A percentile compares a stretch with the other conserved stretches of the same genome.
These are phyloP conservation scores for Bonnemaisonia californica DNA, from an alignment of 31 red algal genomes.

Conservation along the genomic window DNA sequence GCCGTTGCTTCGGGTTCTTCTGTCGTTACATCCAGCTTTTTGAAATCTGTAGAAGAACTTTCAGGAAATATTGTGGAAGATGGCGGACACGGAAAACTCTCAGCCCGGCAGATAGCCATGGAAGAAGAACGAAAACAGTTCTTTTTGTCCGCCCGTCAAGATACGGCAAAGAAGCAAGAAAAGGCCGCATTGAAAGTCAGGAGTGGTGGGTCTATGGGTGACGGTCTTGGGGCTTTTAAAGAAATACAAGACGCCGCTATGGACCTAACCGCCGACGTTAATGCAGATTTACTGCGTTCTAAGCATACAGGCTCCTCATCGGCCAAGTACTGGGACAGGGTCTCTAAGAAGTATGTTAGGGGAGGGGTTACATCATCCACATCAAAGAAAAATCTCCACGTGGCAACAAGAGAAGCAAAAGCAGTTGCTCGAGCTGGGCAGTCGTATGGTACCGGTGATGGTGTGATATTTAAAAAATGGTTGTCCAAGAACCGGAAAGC, in stretches of 20 bases:
- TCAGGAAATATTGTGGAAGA: not conserved
- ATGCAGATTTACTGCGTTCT: conserved; percentile 65
- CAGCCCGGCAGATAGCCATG: conserved; percentile 43
- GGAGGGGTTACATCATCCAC: conserved; percentile 60
- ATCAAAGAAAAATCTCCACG: conserved; percentile 71
- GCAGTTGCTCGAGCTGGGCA: conserved; percentile 42
- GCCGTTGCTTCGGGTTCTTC: not conserved
- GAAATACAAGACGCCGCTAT: conserved; percentile 72
- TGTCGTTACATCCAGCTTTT: not conserved
- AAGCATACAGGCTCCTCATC: conserved; percentile 56
- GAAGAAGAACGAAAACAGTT: conserved; percentile 63
- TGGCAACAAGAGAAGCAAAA: conserved; percentile 59
- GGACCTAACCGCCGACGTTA: conserved; percentile 74
- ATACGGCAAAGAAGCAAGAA: conserved; percentile 7
- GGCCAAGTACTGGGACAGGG: conserved; percentile 83
- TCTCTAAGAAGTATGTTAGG: conserved; percentile 73
- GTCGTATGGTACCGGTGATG: conserved; percentile 63
- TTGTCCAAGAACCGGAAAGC: conserved; percentile 63
- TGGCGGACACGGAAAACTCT: conserved; percentile 1
- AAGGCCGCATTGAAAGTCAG: conserved; percentile 34
- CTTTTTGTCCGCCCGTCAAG: conserved; percentile 47
- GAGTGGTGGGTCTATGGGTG: conserved; percentile 43
- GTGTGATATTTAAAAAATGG: conserved; percentile 74
- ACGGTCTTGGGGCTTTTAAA: conserved; percentile 54
- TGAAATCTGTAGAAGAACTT: conserved; percentile 7